Conservation (phyloP, 441 rosid genomes). For the Erodium moschatum region DNA sequence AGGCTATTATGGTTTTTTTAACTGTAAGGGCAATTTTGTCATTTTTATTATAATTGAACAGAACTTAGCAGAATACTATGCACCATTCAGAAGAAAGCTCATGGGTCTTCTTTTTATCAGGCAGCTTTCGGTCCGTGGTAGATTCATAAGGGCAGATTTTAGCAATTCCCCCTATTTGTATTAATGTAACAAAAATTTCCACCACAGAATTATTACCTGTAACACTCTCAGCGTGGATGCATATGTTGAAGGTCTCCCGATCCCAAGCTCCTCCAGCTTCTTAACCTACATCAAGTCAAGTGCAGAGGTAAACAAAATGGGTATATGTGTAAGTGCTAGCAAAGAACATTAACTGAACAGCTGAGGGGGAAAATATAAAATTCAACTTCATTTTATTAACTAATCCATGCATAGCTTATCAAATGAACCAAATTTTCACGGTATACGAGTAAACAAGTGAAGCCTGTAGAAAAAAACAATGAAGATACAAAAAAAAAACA, state of each 20-base stretch:
- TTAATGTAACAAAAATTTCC: constrained; percentile 9
- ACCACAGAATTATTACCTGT: constrained; percentile 42
- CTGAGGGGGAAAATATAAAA: neutral
- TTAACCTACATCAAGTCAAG: constrained; percentile 54
- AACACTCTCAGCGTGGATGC: constrained; percentile 82
- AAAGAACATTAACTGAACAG: neutral
- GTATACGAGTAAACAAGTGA: neutral
- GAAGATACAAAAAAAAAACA: neutral
- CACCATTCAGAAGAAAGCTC: too few relatives aligned
- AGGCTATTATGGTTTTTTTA: too few relatives aligned
- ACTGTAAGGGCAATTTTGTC: too few relatives aligned
- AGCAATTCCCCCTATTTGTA: neutral
- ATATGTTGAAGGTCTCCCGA: constrained; percentile 97
- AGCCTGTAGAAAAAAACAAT: neutral
- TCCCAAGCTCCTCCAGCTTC: constrained; percentile 97
- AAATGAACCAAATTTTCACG: neutral
- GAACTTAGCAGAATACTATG: too few relatives aligned
- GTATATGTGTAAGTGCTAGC: neutral
- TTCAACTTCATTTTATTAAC: neutral
- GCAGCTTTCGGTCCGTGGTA: too few relatives aligned
- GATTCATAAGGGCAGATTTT: too few relatives aligned
- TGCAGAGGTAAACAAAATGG: constrained; percentile 15
- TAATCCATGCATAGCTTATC: neutral
- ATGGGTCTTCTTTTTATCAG: too few relatives aligned
- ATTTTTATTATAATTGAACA: neutral